A percentile compares a stretch with the other conserved stretches of the same genome.
These are phyloP conservation scores for Calocera cornea DNA, from an alignment of 768 basidiomycete species.

Conservation along the genomic window DNA sequence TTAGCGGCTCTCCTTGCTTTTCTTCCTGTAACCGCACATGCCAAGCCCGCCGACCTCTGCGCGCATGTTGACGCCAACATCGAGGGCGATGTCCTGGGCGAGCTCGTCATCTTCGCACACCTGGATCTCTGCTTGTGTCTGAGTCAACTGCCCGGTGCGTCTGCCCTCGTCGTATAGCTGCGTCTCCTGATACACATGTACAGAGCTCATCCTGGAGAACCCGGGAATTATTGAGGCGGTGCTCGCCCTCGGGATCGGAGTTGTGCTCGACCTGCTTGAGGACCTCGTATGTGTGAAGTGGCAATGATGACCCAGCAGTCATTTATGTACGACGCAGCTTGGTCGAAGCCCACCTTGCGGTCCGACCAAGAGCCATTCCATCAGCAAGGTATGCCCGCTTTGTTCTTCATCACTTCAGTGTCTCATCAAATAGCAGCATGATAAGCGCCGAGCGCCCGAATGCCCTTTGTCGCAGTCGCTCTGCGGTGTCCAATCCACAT, in stretches of 20 bases:
- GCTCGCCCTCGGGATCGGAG: background rate
- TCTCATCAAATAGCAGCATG: background rate
- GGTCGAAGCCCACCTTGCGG: background rate
- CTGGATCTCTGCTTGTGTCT: background rate
- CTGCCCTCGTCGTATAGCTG: background rate
- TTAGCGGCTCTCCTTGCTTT: too few relatives aligned
- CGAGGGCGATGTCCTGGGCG: background rate
- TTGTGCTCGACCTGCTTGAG: background rate
- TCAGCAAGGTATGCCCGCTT: background rate
- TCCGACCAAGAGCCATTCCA: background rate
- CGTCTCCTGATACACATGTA: background rate
- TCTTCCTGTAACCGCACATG: background rate
- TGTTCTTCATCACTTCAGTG: background rate
- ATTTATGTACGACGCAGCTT: background rate
- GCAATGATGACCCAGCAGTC: background rate
- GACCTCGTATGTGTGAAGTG: background rate
- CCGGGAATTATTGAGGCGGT: background rate
- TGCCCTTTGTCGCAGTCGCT: background rate
- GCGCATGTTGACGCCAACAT: background rate
- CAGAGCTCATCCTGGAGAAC: background rate
- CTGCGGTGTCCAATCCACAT: background rate
- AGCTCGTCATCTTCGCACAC: background rate
- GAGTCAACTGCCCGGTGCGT: background rate
- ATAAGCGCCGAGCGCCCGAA: background rate
- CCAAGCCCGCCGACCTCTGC: background rate